Evolutionary conservation across 192 early-diverging fungal species (phyloP).

Genomic region (Podila epicladia): DNA sequence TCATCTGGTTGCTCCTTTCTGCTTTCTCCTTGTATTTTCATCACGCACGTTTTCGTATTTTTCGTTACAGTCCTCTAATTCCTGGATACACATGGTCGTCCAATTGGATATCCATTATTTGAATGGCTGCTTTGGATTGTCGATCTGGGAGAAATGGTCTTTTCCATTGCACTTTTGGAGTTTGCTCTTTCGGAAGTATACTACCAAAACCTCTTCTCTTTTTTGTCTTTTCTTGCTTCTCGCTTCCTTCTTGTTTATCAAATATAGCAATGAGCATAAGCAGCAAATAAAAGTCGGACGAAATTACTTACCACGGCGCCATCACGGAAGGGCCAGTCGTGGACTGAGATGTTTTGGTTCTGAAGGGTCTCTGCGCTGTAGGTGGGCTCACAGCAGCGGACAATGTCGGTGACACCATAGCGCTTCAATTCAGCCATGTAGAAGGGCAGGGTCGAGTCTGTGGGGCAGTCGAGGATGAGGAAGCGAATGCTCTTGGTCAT

Average conservation of each 20-base stretch:
- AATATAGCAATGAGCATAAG: not conserved
- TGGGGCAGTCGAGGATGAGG: constrained; percentile 94
- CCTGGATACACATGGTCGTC: too few relatives aligned
- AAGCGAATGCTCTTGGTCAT: constrained; percentile 74
- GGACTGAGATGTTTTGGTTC: constrained; percentile 75
- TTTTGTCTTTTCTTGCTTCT: too few relatives aligned
- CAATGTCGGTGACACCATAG: constrained; percentile 84
- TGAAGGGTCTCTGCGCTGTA: constrained; percentile 72
- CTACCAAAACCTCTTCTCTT: too few relatives aligned
- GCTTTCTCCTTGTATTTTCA: too few relatives aligned
- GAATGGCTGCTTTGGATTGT: not conserved
- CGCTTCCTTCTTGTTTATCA: too few relatives aligned
- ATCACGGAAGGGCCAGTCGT: constrained; percentile 91
- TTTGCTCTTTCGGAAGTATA: too few relatives aligned
- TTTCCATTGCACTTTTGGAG: not conserved
- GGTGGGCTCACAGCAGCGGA: constrained; percentile 93
- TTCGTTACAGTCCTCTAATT: too few relatives aligned
- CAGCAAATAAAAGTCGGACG: not conserved
- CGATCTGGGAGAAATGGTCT: not conserved
- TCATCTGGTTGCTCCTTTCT: too few relatives aligned
- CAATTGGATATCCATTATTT: too few relatives aligned
- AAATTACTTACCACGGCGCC: constrained; percentile 74
- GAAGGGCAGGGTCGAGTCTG: constrained; percentile 77
- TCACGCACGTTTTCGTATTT: too few relatives aligned
- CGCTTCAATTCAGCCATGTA: constrained; percentile 80